A percentile compares a stretch with the other conserved stretches of the same genome.
Conservation (phyloP, 352 stramenopile species). For the Nothophytophthora sp. region DNA sequence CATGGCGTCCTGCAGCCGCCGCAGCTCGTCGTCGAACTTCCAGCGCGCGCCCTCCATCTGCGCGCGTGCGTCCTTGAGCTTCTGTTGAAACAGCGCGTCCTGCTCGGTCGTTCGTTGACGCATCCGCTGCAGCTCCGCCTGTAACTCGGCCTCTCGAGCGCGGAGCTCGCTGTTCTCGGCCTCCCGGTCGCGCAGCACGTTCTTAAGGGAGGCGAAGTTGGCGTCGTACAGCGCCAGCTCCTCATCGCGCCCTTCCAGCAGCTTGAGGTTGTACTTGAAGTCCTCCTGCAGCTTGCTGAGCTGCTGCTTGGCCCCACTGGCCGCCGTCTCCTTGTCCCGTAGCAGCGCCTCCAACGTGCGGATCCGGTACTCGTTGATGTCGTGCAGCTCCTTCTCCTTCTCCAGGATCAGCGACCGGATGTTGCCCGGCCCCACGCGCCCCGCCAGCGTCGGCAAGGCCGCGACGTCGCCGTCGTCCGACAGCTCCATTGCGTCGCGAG, state of each 20-base stretch:
- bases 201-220: constrained; percentile 82
- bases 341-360: constrained; percentile 74
- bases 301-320: constrained; percentile 62
- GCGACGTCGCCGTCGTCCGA: constrained; percentile 1
- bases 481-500: no score
- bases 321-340: constrained; percentile 68
- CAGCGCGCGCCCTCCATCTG: constrained; percentile 73
- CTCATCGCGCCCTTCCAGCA: constrained; percentile 90
- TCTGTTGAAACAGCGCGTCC: constrained; percentile 62
- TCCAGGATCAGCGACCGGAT: constrained; percentile 89
- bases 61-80: constrained; percentile 72
- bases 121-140: constrained; percentile 48
- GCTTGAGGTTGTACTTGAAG: constrained; percentile 94
- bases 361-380: constrained; percentile 93
- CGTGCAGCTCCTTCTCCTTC: constrained; percentile 92
- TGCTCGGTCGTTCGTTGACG: constrained; percentile 45
- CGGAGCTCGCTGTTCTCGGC: constrained; percentile 67
- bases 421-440: constrained; percentile 50
- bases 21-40: constrained; percentile 79
- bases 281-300: constrained; percentile 90
- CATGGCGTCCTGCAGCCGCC: constrained; percentile 60
- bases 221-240: constrained; percentile 89
- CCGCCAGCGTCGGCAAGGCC: constrained; percentile 12
- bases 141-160: constrained; percentile 53
- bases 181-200: constrained; percentile 71